Percentiles rank a stretch among this genome's conserved stretches.
phyloP scores from a whole-genome alignment of 78 protist genomes.

The Dictyostelium capitatum region DNA sequence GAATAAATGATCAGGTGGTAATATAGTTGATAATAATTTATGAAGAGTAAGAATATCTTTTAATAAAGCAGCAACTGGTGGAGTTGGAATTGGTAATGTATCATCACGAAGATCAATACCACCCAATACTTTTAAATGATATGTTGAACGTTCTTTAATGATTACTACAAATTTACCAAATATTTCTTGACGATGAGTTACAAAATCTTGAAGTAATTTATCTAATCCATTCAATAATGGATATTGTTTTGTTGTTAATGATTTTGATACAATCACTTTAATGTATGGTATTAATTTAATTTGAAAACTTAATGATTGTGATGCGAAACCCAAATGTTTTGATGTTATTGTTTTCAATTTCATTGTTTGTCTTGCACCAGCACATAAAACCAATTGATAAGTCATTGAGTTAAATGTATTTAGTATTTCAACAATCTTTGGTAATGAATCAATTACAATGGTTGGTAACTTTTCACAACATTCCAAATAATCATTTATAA shows the following conservation, averaged over 20 bases:
- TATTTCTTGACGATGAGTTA: conserved; percentile 54
- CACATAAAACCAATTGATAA: conserved; percentile 69
- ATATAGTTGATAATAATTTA: conserved; percentile 9
- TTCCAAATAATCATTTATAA: conserved; percentile 50
- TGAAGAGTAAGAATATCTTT: conserved; percentile 54
- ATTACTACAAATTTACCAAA: conserved; percentile 47
- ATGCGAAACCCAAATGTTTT: conserved; percentile 67
- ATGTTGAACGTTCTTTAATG: conserved; percentile 36
- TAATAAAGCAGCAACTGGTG: conserved; percentile 36
- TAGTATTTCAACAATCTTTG: conserved; percentile 51
- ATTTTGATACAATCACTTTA: conserved; percentile 21
- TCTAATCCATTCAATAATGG: conserved; percentile 61
- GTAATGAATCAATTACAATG: conserved; percentile 32
- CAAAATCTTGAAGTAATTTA: conserved; percentile 47
- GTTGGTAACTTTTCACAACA: conserved; percentile 56
- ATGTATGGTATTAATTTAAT: conserved; percentile 64
- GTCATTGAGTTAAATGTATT: conserved; percentile 66
- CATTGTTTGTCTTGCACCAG: conserved; percentile 82
- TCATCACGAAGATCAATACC: conserved; percentile 46
- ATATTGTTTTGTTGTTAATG: conserved; percentile 26
- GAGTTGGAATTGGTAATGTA: conserved; percentile 74
- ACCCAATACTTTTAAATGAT: conserved; percentile 20
- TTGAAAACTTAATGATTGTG: conserved; percentile 69
- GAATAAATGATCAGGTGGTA: conserved; percentile 67
- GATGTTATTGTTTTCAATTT: conserved; percentile 71